These are phyloP conservation scores for Gossypium sturtianum DNA, from an alignment of 345 rosid genomes.

Conservation along the genomic window DNA sequence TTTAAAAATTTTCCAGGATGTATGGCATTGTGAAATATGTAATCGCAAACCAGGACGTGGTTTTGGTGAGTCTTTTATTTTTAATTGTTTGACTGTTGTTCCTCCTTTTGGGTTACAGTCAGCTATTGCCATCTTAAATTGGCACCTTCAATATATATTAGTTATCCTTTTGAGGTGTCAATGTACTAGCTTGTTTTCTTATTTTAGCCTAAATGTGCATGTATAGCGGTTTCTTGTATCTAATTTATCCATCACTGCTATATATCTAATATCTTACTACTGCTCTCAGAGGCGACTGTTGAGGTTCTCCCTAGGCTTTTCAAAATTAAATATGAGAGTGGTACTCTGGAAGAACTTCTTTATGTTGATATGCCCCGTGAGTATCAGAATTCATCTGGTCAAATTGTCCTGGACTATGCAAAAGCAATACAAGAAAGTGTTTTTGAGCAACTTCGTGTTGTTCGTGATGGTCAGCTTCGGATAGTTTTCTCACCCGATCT, in stretches of 20 bases:
- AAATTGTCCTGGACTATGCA: constrained; percentile 93
- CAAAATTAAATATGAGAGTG: constrained; percentile 98
- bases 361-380: constrained; percentile 98
- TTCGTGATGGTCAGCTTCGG: constrained; percentile 96
- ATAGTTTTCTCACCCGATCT: constrained; percentile 91
- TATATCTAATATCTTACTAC: constrained; percentile 18
- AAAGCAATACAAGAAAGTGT: constrained; percentile 99
- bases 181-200: neutral
- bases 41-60: constrained; percentile 98
- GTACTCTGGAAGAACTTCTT: constrained; percentile 90
- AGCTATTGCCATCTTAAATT: neutral
- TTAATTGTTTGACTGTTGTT: neutral
- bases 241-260: neutral
- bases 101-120: neutral
- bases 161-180: neutral
- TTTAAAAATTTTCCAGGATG: constrained; percentile 53
- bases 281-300: constrained; percentile 71
- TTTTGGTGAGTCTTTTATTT: constrained; percentile 58
- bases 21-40: constrained; percentile 98
- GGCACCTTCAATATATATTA: neutral
- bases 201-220: neutral
- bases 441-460: constrained; percentile 97
- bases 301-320: constrained; percentile 99
- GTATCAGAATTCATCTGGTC: constrained; percentile 82
- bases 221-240: neutral